Evolutionary conservation across 2,329 filamentous ascomycete genomes (phyloP), one percentile per base, ranked within the genome.

Genomic region (Cytospora schulzeri): DNA sequence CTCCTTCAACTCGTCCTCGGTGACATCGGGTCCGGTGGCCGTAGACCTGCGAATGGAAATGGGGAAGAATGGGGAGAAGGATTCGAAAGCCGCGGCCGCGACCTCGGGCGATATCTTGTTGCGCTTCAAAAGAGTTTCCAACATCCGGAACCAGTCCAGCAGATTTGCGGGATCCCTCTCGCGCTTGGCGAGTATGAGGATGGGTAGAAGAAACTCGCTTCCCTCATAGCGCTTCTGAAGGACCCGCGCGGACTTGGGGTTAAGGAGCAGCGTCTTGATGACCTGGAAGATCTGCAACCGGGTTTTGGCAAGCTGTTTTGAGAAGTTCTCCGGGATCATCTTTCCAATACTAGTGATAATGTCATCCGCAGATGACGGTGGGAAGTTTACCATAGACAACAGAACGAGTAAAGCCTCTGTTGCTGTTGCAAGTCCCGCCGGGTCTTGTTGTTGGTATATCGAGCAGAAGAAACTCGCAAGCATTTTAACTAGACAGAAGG

Each of bases 41-140:
- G 81, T 79, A 0, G 84, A 80, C 62, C 79, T 79, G 31, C 84
- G 78, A 52, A 88, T 74, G 0, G 84, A 85, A 62, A 88, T 87
- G 19, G 85, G 85, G 67, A 86, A 88, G 71, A 87, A 88, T 33
- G 82, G 82, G 17, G 85, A 86, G 72, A 85, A 86, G 1, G 80
- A 74, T 62, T 80, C 80, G 71, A 86, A 87, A 2, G 84, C 76
- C 62, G 82, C 79, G 35, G 80, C 79, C 11, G 80, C 75, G 2
- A 84, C 74, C 11, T 82, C 80, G 5, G 77, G 67, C 0, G 82
- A 79, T 0, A 80, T 76, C 0, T 76, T 74, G 59, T 82, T 85
- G 17, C 78, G 75, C 2, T 76, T 71, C 11, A 85, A 71, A 33
- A 86, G 79, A 3, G 71, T 70, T 59, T 74, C 73, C 26, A 86